Evolutionary conservation across 1,139 yeast genomes (phyloP), one percentile per base, ranked within the genome.

Genomic region (Tardiomyces depauwii): DNA sequence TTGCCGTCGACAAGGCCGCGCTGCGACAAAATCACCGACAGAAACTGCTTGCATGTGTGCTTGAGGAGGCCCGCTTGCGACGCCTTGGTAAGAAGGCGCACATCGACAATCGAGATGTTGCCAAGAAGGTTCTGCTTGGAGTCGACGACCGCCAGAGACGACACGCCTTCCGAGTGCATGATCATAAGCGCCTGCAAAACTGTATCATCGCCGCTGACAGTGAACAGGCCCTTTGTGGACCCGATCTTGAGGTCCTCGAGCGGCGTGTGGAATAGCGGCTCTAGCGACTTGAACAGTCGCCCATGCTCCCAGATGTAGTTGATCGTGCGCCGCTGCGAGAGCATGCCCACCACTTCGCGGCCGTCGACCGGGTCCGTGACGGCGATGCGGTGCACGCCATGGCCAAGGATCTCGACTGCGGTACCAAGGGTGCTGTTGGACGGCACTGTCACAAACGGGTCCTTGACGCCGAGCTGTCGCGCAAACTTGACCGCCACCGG

Each of bases 81-180:
- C 32, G 94, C 80, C 53, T 84, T 80, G 18, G 95, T 82, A 40
- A 91, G 87, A 55, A 86, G 80, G 57, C 82, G 80, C 38, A 88
- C 96, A 64, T 91, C 98, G 1, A 93, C 94, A 42, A 89, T 89
- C 3, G 95, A 85, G 44, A 91, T 89, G 63, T 91, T 91, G 38
- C 97, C 98, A 45, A 89, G 70, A 50, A 91, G 70, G 57, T 82
- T 77, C 55, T 78, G 72, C 53, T 80, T 77, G 49, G 78, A 70
- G 66, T 91, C 97, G 47, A 89, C 84, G n/a, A 91, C 96, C 0
- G 98, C 97, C 46, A 91, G 74, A 23, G 96, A 88, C 6, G 93
- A 82, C 36, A 91, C 87, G 53, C 89, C 78, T 55, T 84, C 84
- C 43, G 71, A 71, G 63, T 85, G 86, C 97, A 91, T 89, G 57